These are phyloP conservation scores for Pseudonitzschia multiseries DNA, from an alignment of 108 stramenopile genomes.

Conservation along the genomic window DNA sequence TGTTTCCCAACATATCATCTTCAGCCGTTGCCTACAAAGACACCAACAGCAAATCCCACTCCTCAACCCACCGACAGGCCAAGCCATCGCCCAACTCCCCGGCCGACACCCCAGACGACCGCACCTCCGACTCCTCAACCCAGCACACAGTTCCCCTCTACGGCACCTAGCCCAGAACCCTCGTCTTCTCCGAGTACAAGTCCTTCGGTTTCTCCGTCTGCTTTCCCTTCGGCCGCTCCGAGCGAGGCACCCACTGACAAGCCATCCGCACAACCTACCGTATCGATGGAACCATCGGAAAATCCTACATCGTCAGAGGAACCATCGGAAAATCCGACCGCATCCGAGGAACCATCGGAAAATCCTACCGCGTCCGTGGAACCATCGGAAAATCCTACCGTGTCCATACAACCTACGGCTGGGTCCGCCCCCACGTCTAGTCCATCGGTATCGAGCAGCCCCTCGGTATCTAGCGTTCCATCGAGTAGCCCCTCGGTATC, in stretches of 20 bases:
- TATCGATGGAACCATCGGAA: neutral
- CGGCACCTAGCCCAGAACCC: neutral
- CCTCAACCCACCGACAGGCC: neutral
- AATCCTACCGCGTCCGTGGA: neutral
- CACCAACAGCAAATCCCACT: neutral
- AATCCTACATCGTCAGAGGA: constrained; percentile 1
- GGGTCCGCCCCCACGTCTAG: neutral
- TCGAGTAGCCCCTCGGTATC: neutral
- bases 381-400: neutral
- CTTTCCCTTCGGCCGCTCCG: neutral
- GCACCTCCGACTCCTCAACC: neutral
- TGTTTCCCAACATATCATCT: too few relatives aligned
- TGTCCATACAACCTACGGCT: too few relatives aligned
- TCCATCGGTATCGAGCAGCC: too few relatives aligned
- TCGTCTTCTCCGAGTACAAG: neutral
- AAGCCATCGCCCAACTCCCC: neutral
- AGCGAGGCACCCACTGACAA: neutral
- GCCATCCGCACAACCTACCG: neutral
- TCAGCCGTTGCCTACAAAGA: too few relatives aligned
- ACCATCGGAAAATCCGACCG: constrained; percentile 1
- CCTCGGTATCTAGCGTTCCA: too few relatives aligned
- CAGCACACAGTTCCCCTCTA: neutral
- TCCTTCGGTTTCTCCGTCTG: neutral
- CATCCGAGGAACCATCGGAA: constrained; percentile 7
- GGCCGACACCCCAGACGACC: neutral